Evolutionary conservation across 1,284 basidiomycete genomes (phyloP).

Genomic region (Marasmius tenuissimus): DNA sequence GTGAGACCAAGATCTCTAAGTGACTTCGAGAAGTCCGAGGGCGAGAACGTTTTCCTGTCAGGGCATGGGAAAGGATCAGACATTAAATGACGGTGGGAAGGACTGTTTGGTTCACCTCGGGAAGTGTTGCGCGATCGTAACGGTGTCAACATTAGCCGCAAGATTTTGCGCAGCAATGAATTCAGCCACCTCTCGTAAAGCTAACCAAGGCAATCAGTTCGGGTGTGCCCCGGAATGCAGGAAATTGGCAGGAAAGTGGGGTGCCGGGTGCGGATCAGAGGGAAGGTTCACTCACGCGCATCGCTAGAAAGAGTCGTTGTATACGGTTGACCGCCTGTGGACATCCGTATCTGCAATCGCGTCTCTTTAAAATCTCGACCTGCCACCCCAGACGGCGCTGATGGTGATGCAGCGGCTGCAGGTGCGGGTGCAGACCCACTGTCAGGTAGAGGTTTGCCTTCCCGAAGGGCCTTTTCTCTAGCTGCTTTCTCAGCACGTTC

Average conservation of each 20-base stretch:
- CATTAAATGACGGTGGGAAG: background rate
- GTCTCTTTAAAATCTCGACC: conserved; percentile 82
- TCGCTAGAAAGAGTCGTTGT: conserved; percentile 81
- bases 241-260: background rate
- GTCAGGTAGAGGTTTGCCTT: conserved; percentile 56
- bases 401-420: conserved; percentile 33
- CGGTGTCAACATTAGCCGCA: conserved; percentile 69
- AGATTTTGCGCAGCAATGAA: conserved; percentile 77
- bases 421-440: conserved; percentile 31
- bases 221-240: background rate
- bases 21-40: conserved; percentile 64
- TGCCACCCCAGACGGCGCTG: conserved; percentile 44
- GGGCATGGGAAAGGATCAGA: background rate
- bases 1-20: conserved; percentile 74
- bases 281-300: conserved; percentile 54
- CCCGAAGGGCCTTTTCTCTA: conserved; percentile 84
- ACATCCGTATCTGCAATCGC: conserved; percentile 81
- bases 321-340: conserved; percentile 76
- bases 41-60: conserved; percentile 65
- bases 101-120: conserved; percentile 59
- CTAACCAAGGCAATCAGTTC: conserved; percentile 36
- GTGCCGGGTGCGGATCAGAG: background rate
- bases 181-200: conserved; percentile 83
- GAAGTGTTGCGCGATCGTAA: conserved; percentile 78
- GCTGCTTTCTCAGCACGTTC: conserved; percentile 86